These are phyloP conservation scores for Monilinia laxa DNA, from an alignment of 2,329 filamentous ascomycete species.

Conservation along the genomic window DNA sequence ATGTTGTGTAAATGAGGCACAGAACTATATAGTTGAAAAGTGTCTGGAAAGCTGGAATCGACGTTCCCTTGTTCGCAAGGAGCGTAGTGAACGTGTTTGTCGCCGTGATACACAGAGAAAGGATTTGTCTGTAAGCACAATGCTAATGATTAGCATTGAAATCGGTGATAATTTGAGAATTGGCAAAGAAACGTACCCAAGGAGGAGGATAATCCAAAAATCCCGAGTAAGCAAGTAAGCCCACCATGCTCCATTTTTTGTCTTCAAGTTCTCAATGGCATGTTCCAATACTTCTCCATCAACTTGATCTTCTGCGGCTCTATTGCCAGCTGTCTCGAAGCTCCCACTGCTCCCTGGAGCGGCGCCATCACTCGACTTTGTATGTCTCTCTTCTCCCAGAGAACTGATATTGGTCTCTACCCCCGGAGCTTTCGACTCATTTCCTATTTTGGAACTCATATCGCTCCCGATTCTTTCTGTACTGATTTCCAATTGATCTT, in stretches of 20 bases:
- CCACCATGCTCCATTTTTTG: constrained; percentile 57
- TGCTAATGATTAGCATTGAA: neutral
- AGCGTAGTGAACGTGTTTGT: constrained; percentile 89
- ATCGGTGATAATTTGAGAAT: constrained; percentile 12
- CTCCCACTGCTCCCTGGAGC: constrained; percentile 24
- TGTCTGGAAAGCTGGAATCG: constrained; percentile 91
- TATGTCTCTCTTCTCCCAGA: constrained; percentile 25
- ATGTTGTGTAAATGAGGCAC: constrained; percentile 75
- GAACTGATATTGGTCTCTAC: constrained; percentile 29
- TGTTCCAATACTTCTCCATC: constrained; percentile 34
- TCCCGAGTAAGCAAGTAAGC: constrained; percentile 79
- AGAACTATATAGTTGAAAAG: constrained; percentile 93
- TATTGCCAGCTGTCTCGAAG: constrained; percentile 26
- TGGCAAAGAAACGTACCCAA: constrained; percentile 57
- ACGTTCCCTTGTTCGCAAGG: constrained; percentile 65
- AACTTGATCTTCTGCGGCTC: constrained; percentile 23
- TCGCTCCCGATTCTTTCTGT: constrained; percentile 20
- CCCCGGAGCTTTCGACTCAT: constrained; percentile 25
- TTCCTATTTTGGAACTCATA: constrained; percentile 13
- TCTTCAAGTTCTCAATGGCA: constrained; percentile 57
- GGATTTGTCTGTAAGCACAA: constrained; percentile 58
- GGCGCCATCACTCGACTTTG: constrained; percentile 34
- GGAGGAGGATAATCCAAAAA: constrained; percentile 79
- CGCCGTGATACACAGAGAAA: constrained; percentile 85
- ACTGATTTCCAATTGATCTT: constrained; percentile 22